Evolutionary conservation across 768 basidiomycete species (phyloP), one percentile per base, ranked within the genome.

Genomic region (Nidularia pulvinata): DNA sequence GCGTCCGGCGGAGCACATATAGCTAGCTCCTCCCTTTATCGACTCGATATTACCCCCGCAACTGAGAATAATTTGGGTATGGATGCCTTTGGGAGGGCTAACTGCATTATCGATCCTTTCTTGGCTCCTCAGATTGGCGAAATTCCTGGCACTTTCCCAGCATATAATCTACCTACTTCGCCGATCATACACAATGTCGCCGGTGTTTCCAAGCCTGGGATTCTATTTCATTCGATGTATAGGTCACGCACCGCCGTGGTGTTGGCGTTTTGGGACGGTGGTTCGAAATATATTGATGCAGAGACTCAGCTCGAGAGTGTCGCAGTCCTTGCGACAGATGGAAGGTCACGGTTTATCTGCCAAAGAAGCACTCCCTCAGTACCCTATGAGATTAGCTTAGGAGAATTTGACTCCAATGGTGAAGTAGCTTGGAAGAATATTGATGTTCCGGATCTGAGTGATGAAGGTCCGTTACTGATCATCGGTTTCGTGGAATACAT

Each of bases 61-160:
- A 53, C 45, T 32, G 54, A 49, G 33, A 10, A 13, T 25, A 22
- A 13, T 13, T 11, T 33, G 6, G 39, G 39, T 22, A n/a, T 10
- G 25, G 45, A n/a, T 14, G 10, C 45, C 25, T n/a, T n/a, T 22
- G 25, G 25, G 13, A 25, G n/a, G 7, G 55, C 65, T 2, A 35
- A 58, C 14, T 61, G 63, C 1, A 62, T 85, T 2, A 73, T 84
- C 1, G 75, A 75, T 7, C 59, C 69, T 1, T 73, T 82, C 2
- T 65, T 70, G 45, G 74, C 77, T 30, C 71, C 77, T 0, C 58
- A 60, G 2, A 36, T 56, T 2, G 61, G 62, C 35, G 74, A 69
- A 0, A 90, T 89, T 64, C 88, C 88, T 0, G 88, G 89, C 0
- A 66, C 91, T 1, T 90, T 83, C 57, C 73, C 81, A 5, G 71